Conservation (phyloP, 2,329 filamentous ascomycete species). For the Aphanocladium album region DNA sequence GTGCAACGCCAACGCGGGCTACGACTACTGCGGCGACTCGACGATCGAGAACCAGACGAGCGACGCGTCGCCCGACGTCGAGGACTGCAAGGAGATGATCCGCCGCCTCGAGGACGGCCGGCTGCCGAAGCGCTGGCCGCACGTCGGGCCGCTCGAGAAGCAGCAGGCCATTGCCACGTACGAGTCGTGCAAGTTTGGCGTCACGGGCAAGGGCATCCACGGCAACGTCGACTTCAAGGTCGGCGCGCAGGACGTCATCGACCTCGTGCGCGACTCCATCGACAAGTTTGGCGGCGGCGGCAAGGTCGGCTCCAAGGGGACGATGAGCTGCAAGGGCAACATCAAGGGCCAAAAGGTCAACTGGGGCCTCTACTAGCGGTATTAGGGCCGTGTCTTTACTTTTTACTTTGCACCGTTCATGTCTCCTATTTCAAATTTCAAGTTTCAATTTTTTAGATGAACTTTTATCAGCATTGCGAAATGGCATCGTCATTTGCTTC, state of each 20-base stretch:
- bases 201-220: slow-evolving; percentile 20
- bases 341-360: slow-evolving; percentile 16
- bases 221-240: slow-evolving; percentile 28
- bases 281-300: slow-evolving; percentile 24
- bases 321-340: slow-evolving; percentile 26
- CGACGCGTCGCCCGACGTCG: slow-evolving; percentile 27
- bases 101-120: slow-evolving; percentile 26
- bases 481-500: not conserved
- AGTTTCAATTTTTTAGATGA: too few species aligned
- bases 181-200: slow-evolving; percentile 29
- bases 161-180: slow-evolving; percentile 23
- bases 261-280: slow-evolving; percentile 29
- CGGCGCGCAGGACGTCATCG: slow-evolving; percentile 31
- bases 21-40: slow-evolving; percentile 25
- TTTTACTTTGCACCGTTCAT: not conserved
- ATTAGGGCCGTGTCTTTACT: not conserved
- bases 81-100: slow-evolving; percentile 31
- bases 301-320: slow-evolving; percentile 30
- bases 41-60: slow-evolving; percentile 30
- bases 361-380: slow-evolving; percentile 22
- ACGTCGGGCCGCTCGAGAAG: not conserved
- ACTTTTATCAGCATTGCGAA: too few species aligned
- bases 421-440: not conserved
- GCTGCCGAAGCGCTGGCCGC: slow-evolving; percentile 6
- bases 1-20: slow-evolving; percentile 25